Percentiles rank a stretch among this genome's conserved stretches.
Conservation (phyloP, 2,329 filamentous ascomycete genomes). For the Fusarium sp. region DNA sequence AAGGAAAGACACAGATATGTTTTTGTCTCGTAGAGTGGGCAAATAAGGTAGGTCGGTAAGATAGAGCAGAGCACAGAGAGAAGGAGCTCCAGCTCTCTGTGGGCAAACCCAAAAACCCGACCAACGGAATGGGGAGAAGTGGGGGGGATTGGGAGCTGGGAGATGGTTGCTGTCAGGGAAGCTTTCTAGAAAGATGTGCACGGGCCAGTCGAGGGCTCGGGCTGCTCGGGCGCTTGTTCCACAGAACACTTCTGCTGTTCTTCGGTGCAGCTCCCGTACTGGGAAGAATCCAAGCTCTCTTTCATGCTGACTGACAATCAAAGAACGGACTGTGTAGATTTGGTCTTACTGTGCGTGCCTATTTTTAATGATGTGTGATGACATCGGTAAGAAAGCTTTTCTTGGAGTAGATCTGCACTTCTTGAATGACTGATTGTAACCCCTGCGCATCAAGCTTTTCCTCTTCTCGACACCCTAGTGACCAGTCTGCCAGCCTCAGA, state of each 20-base stretch:
- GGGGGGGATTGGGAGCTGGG: constrained; percentile 29
- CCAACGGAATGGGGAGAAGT: constrained; percentile 43
- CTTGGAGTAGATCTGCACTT: constrained; percentile 12
- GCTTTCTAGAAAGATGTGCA: constrained; percentile 49
- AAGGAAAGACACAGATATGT: constrained; percentile 16
- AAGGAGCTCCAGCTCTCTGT: constrained; percentile 14
- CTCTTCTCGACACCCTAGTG: background rate
- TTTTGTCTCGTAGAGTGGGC: constrained; percentile 7
- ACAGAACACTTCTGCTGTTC: constrained; percentile 42
- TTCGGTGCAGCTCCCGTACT: constrained; percentile 49
- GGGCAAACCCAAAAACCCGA: constrained; percentile 10
- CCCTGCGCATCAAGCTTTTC: background rate
- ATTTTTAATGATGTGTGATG: constrained; percentile 2
- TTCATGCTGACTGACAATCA: background rate
- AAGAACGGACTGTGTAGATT: constrained; percentile 9
- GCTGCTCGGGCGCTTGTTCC: constrained; percentile 44
- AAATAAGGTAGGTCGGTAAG: background rate
- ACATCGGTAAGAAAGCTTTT: constrained; percentile 9
- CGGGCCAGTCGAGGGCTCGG: constrained; percentile 27
- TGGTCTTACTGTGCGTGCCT: background rate
- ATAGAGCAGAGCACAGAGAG: constrained; percentile 23
- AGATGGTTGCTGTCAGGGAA: constrained; percentile 45
- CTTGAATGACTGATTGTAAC: constrained; percentile 1
- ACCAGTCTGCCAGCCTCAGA: background rate
- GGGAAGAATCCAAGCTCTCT: constrained; percentile 19